phyloP scores from a whole-genome alignment of 371 early-diverging fungal species.

The Mortierella sp. region DNA sequence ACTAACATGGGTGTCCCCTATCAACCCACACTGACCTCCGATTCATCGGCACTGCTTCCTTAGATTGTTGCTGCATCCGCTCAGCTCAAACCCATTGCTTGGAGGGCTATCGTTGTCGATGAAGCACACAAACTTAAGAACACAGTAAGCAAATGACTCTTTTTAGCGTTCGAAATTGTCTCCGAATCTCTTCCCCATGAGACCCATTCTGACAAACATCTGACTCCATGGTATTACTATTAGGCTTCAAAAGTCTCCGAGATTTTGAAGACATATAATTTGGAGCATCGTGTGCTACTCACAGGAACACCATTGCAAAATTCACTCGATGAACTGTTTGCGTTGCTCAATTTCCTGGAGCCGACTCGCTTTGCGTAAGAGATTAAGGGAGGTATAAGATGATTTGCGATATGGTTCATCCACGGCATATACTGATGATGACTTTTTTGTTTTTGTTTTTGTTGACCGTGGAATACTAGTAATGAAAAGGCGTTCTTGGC shows the following conservation, averaged over 20 bases:
- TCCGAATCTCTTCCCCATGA: no score
- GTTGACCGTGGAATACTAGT: slow-evolving; percentile 14
- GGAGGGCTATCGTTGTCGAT: slow-evolving; percentile 91
- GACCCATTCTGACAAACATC: neutral
- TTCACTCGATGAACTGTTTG: slow-evolving; percentile 91
- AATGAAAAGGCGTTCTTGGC: slow-evolving; percentile 78
- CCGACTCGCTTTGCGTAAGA: slow-evolving; percentile 76
- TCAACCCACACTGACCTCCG: no score
- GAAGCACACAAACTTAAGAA: slow-evolving; percentile 98
- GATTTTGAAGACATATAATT: slow-evolving; percentile 70
- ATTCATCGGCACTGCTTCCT: neutral
- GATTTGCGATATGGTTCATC: no score
- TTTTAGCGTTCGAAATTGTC: neutral
- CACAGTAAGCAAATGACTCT: slow-evolving; percentile 54
- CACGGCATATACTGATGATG: no score
- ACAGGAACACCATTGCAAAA: slow-evolving; percentile 96
- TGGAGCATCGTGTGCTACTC: slow-evolving; percentile 81
- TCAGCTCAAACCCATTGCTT: slow-evolving; percentile 81
- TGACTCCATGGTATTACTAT: neutral
- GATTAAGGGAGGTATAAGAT: neutral
- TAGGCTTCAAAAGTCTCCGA: slow-evolving; percentile 74
- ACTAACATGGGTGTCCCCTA: slow-evolving; percentile 23
- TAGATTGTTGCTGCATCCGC: slow-evolving; percentile 70
- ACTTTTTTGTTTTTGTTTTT: neutral
- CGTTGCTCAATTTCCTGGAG: slow-evolving; percentile 92